Evolutionary conservation across 345 rosid species (phyloP).

Genomic region (Moricandia moricandioides): DNA sequence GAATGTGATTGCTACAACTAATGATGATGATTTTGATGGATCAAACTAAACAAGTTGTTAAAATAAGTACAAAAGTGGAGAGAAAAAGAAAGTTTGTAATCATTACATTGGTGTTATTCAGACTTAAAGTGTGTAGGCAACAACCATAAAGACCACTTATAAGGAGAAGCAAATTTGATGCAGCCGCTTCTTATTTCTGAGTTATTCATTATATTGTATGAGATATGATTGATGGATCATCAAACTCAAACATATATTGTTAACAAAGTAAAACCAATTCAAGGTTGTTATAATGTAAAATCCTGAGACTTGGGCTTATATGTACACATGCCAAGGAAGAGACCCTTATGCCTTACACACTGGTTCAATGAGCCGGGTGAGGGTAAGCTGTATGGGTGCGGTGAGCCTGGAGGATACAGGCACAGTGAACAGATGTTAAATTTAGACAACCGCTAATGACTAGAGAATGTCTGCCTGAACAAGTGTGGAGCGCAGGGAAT

Average conservation of each 20-base stretch:
- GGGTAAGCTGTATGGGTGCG: conserved; percentile 53
- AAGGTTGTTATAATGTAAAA: neutral
- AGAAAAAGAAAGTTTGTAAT: too few relatives aligned
- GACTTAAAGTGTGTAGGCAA: too few relatives aligned
- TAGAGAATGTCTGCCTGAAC: conserved; percentile 90
- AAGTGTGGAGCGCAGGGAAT: conserved; percentile 92
- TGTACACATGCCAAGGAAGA: neutral
- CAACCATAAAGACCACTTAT: too few relatives aligned
- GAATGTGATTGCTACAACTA: too few relatives aligned
- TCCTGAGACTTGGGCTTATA: neutral
- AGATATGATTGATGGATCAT: neutral
- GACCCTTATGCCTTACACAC: neutral
- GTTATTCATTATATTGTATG: too few relatives aligned
- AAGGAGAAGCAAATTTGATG: too few relatives aligned
- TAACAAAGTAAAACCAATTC: neutral
- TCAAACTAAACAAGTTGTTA: too few relatives aligned
- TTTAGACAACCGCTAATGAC: conserved; percentile 93
- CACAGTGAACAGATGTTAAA: conserved; percentile 91
- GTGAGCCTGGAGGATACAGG: conserved; percentile 72
- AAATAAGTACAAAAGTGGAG: too few relatives aligned
- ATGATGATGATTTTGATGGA: too few relatives aligned
- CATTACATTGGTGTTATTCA: too few relatives aligned
- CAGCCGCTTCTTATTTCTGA: too few relatives aligned
- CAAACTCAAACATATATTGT: neutral
- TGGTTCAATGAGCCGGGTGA: conserved; percentile 59